Evolutionary conservation across 73 alveolate genomes (phyloP), one percentile per base, ranked within the genome.

Genomic region (Paramecium sexaurelia): DNA sequence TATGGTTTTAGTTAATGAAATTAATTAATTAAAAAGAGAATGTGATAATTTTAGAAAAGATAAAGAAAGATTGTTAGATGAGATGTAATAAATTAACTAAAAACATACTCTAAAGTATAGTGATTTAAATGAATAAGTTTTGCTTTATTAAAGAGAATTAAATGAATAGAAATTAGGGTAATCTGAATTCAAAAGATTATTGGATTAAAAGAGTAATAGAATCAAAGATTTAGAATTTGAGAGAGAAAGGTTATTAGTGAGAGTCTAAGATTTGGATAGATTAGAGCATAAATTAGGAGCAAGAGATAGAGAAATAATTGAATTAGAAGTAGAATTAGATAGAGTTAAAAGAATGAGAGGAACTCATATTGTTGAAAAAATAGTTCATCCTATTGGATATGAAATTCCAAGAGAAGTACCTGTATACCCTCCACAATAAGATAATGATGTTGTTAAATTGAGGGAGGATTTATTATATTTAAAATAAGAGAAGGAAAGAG

Each of bases 231-330:
- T 78, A 78, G 90, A 78, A 45, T 78, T 78, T 29, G 90, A 78
- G 22, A 78, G 90, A 78, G 90, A 78, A 24, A 32, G 90, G 7
- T 13, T 41, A 8, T 37, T 24, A 24, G 68, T 41, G 1, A 78
- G 73, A 78, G 73, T 78, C 1, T 19, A 78, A 45, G 90, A 78
- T 41, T 78, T 40, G n/a, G 73, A 39, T 17, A 39, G 71, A 78
- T 29, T 78, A n/a, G 90, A 78, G 41, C 90, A 78, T 78, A 78
- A 78, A 78, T 78, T 78, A 17, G 73, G 73, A 1, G 90, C 90
- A 7, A 78, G 90, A 78, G 90, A 78, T 41, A 78, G 90, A 78
- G 90, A 78, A 40, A 45, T 78, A 2, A 78, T 78, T 3, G 90
- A 78, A 78, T 45, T 78, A 43, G 90, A 78, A 43, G 55, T 78